Evolutionary conservation across 2,329 filamentous ascomycete species (phyloP).

Genomic region (Dichotomopilus funicola): DNA sequence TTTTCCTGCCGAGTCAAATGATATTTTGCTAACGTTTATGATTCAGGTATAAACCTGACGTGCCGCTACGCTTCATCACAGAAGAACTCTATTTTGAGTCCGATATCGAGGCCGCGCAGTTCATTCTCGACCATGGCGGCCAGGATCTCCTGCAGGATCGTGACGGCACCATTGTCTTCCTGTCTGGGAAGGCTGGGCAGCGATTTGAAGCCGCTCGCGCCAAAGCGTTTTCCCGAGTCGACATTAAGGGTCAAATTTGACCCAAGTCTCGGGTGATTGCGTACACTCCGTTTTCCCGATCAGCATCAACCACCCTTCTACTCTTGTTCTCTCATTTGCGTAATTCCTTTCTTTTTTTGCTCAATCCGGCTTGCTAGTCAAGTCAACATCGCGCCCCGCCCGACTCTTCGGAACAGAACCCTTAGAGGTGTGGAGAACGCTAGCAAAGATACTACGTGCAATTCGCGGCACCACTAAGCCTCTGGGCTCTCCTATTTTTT

Average conservation of each 20-base stretch:
- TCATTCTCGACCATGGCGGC: conserved; percentile 75
- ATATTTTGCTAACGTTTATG: conserved; percentile 37
- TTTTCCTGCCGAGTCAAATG: neutral
- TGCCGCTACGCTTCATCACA: conserved; percentile 85
- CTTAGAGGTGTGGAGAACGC: too few relatives aligned
- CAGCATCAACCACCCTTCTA: neutral
- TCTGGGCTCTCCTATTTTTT: too few relatives aligned
- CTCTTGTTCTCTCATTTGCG: neutral
- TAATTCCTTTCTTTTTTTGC: neutral
- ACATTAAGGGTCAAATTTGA: conserved; percentile 97
- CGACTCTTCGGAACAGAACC: neutral
- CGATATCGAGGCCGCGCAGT: conserved; percentile 83
- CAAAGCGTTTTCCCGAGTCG: conserved; percentile 76
- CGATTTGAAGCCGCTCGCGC: conserved; percentile 69
- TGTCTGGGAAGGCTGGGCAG: conserved; percentile 64
- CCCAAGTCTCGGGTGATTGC: neutral
- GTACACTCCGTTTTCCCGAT: neutral
- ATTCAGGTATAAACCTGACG: conserved; percentile 79
- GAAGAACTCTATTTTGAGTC: conserved; percentile 95
- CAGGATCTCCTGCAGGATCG: conserved; percentile 72
- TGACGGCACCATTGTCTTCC: conserved; percentile 64
- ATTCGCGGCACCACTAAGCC: too few relatives aligned
- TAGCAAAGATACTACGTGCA: too few relatives aligned
- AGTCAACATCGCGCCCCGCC: neutral
- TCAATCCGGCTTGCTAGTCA: neutral